Percentiles rank a stretch among this genome's conserved stretches.
Conservation (phyloP, 305 asterid genomes). For the Solanum hybrid region DNA sequence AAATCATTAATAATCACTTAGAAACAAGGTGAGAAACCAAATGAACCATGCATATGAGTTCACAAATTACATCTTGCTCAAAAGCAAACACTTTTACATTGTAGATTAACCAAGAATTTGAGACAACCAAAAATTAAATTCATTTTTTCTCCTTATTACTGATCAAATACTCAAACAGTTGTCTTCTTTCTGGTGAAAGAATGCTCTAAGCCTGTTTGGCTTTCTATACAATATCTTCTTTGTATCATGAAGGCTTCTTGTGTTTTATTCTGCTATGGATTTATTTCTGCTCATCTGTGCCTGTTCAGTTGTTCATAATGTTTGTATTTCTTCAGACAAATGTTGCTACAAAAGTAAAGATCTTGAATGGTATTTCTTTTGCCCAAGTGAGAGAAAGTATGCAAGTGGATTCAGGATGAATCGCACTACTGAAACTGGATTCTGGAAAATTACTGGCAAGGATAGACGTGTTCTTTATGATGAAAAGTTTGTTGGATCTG, state of each 20-base stretch:
- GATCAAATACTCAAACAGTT: neutral
- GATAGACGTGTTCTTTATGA: slow-evolving; percentile 37
- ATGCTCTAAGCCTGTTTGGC: neutral
- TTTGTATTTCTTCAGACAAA: slow-evolving; percentile 32
- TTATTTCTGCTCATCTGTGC: neutral
- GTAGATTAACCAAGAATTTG: neutral
- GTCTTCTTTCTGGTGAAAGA: neutral
- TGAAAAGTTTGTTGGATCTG: slow-evolving; percentile 43
- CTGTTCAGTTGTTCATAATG: neutral
- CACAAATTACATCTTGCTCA: neutral
- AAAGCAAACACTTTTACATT: neutral
- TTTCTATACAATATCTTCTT: neutral
- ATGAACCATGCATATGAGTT: neutral
- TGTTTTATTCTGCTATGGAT: neutral
- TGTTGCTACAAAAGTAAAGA: slow-evolving; percentile 62
- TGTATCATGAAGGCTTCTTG: neutral
- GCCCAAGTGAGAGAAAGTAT: slow-evolving; percentile 74
- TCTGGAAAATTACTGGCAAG: slow-evolving; percentile 58
- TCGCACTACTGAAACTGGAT: slow-evolving; percentile 72
- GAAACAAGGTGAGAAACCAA: neutral
- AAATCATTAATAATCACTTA: neutral
- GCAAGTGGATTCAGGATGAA: slow-evolving; percentile 66
- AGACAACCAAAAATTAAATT: neutral
- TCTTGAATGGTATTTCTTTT: slow-evolving; percentile 82
- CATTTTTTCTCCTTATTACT: neutral